Conservation (phyloP, 352 stramenopile genomes). For the Thalassiosira pacifica region DNA sequence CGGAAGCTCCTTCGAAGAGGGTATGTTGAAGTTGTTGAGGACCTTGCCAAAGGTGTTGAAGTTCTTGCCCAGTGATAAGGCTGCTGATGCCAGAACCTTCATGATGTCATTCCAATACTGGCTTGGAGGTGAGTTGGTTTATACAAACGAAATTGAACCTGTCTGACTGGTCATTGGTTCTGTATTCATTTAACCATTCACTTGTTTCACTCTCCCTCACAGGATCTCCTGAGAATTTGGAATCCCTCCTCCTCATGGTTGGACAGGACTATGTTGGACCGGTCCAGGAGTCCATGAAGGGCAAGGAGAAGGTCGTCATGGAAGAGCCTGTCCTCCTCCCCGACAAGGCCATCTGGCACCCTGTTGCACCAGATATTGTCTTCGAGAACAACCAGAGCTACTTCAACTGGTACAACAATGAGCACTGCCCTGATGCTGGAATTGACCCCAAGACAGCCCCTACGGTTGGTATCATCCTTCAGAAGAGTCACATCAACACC, state of each 20-base stretch:
- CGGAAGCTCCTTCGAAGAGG: slow-evolving; percentile 90
- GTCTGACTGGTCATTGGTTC: too few species aligned
- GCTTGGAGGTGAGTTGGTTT: slow-evolving; percentile 82
- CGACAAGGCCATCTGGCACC: slow-evolving; percentile 91
- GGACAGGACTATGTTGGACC: slow-evolving; percentile 88
- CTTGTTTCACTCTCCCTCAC: too few species aligned
- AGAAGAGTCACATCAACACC: slow-evolving; percentile 92
- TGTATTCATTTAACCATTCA: too few species aligned
- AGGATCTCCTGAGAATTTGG: slow-evolving; percentile 89
- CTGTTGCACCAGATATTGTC: slow-evolving; percentile 87
- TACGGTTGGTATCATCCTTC: slow-evolving; percentile 89
- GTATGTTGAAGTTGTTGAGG: slow-evolving; percentile 91
- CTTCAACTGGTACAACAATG: slow-evolving; percentile 90
- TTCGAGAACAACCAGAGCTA: slow-evolving; percentile 88
- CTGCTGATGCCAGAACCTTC: slow-evolving; percentile 89
- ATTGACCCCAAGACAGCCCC: slow-evolving; percentile 85
- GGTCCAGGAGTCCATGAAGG: slow-evolving; percentile 84
- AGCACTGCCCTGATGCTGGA: slow-evolving; percentile 85
- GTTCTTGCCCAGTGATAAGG: slow-evolving; percentile 90
- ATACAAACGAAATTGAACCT: too few species aligned
- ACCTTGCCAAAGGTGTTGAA: slow-evolving; percentile 91
- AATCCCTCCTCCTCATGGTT: slow-evolving; percentile 89
- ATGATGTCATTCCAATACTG: slow-evolving; percentile 94
- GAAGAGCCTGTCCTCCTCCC: slow-evolving; percentile 88
- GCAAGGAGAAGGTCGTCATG: slow-evolving; percentile 82